phyloP scores from a whole-genome alignment of 208 protist genomes.

The Crithidia brevicula region DNA sequence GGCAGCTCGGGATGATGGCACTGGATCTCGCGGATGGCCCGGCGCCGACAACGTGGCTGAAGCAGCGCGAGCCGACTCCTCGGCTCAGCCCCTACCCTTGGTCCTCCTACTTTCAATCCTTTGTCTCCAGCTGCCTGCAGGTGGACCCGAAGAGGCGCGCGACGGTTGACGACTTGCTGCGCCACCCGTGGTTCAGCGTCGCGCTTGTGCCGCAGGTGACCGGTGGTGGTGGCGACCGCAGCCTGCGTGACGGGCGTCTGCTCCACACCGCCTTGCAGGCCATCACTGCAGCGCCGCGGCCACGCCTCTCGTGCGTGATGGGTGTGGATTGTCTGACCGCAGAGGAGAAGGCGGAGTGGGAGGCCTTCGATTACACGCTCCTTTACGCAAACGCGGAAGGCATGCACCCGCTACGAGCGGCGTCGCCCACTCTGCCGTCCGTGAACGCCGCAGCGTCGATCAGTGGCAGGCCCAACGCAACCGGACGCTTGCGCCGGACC shows the following conservation, averaged over 20 bases:
- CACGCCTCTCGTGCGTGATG: slow-evolving; percentile 25
- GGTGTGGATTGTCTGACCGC: slow-evolving; percentile 29
- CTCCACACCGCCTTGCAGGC: not conserved
- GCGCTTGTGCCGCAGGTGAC: slow-evolving; percentile 37
- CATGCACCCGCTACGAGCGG: not conserved
- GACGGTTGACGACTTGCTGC: slow-evolving; percentile 60
- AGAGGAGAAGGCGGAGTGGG: slow-evolving; percentile 37
- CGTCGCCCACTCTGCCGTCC: slow-evolving; percentile 1
- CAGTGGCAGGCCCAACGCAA: not conserved
- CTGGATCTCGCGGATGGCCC: slow-evolving; percentile 69
- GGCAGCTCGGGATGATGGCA: slow-evolving; percentile 77
- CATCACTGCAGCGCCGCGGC: not conserved
- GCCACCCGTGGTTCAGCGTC: slow-evolving; percentile 79
- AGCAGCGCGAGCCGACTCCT: slow-evolving; percentile 45
- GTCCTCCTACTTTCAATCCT: slow-evolving; percentile 57
- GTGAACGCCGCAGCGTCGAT: not conserved
- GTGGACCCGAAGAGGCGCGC: slow-evolving; percentile 48
- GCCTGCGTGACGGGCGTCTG: not conserved
- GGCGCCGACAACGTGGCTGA: slow-evolving; percentile 42
- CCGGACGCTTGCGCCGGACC: slow-evolving; percentile 4
- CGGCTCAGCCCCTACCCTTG: slow-evolving; percentile 41
- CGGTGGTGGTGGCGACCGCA: slow-evolving; percentile 4
- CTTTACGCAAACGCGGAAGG: slow-evolving; percentile 21
- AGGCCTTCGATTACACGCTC: slow-evolving; percentile 30
- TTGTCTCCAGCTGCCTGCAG: slow-evolving; percentile 68